Evolutionary conservation across 2,329 filamentous ascomycete genomes (phyloP).

Genomic region (Kalaharituber pfeilii): DNA sequence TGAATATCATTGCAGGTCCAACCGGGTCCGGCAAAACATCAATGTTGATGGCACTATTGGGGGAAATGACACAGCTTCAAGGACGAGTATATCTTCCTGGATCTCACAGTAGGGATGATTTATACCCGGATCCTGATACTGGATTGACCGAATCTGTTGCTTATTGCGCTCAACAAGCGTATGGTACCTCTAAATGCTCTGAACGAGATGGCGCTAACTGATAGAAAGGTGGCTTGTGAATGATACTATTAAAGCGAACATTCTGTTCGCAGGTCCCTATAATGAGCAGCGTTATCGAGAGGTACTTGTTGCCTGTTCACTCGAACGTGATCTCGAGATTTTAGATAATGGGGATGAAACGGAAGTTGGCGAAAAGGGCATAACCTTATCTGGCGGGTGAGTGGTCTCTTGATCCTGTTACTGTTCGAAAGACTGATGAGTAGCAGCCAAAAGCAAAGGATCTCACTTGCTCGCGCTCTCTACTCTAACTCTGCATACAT

Average conservation of each 20-base stretch:
- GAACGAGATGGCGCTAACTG: not conserved
- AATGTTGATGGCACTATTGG: slow-evolving; percentile 82
- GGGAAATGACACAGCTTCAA: slow-evolving; percentile 78
- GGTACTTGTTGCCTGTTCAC: slow-evolving; percentile 76
- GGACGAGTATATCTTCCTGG: slow-evolving; percentile 75
- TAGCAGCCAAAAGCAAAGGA: slow-evolving; percentile 67
- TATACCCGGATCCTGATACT: slow-evolving; percentile 64
- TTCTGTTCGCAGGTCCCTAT: slow-evolving; percentile 67
- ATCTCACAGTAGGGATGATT: slow-evolving; percentile 67
- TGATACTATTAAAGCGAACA: slow-evolving; percentile 88
- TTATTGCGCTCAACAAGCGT: slow-evolving; percentile 84
- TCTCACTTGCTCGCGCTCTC: slow-evolving; percentile 88
- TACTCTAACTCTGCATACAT: slow-evolving; percentile 88
- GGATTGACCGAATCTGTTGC: slow-evolving; percentile 80
- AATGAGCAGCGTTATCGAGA: slow-evolving; percentile 70
- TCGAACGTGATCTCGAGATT: slow-evolving; percentile 82
- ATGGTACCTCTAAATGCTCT: too few relatives aligned
- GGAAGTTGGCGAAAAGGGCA: slow-evolving; percentile 62
- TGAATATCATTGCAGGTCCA: slow-evolving; percentile 84
- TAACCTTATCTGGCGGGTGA: slow-evolving; percentile 72
- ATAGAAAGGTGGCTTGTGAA: slow-evolving; percentile 62
- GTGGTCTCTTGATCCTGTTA: not conserved
- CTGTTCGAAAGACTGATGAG: not conserved
- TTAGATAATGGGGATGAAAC: slow-evolving; percentile 86
- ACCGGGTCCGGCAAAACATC: slow-evolving; percentile 95